These are phyloP conservation scores for Apiotrichum laibachii DNA, from an alignment of 1,284 basidiomycete genomes.

Conservation along the genomic window DNA sequence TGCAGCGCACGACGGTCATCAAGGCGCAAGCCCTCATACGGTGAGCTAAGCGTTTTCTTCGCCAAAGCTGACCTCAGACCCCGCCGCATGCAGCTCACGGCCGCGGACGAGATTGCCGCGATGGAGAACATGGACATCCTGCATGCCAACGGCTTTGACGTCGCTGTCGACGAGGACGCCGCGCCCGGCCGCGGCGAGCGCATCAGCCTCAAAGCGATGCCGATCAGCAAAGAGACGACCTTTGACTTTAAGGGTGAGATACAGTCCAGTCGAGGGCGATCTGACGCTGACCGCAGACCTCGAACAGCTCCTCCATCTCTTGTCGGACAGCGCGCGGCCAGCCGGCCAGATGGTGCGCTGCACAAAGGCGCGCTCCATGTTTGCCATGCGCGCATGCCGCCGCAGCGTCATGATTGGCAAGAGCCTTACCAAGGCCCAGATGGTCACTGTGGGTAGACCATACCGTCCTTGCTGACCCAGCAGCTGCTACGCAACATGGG, in stretches of 20 bases:
- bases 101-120: conserved; percentile 84
- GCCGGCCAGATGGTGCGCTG: conserved; percentile 78
- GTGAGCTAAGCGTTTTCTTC: too few species aligned
- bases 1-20: conserved; percentile 84
- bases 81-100: conserved; percentile 74
- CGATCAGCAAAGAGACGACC: conserved; percentile 81
- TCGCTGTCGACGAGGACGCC: conserved; percentile 58
- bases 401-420: conserved; percentile 96
- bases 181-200: conserved; percentile 56
- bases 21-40: conserved; percentile 78
- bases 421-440: conserved; percentile 70
- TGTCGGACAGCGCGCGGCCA: conserved; percentile 66
- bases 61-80: conserved; percentile 59
- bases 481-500: conserved; percentile 91
- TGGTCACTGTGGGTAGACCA: conserved; percentile 64
- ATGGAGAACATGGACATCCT: conserved; percentile 80
- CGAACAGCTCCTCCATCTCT: conserved; percentile 85
- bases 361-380: conserved; percentile 92
- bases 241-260: conserved; percentile 67
- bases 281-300: conserved; percentile 62
- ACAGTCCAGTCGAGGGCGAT: background rate
- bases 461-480: background rate
- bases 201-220: conserved; percentile 75
- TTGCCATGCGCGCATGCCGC: conserved; percentile 91
- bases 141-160: conserved; percentile 83